Evolutionary conservation across 148 eudicot species (phyloP).

Genomic region (Spergularia bocconei): DNA sequence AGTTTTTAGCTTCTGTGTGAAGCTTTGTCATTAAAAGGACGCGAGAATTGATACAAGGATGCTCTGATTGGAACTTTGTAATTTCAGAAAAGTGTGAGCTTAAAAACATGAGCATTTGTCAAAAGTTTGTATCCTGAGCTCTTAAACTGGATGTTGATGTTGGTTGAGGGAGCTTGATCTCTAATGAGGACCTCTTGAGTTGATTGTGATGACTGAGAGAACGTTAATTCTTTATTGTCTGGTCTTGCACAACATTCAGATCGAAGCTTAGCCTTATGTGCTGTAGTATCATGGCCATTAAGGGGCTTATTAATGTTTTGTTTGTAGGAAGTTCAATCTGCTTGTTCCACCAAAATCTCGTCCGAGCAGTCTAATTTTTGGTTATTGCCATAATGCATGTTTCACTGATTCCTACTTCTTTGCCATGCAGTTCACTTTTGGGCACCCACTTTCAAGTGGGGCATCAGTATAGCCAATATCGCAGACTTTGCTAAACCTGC

Average conservation of each 20-base stretch:
- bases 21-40: background rate
- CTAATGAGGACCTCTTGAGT: background rate
- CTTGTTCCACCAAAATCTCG: background rate
- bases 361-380: background rate
- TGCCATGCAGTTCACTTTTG: constrained; percentile 84
- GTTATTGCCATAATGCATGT: background rate
- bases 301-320: background rate
- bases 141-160: background rate
- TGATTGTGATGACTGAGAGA: background rate
- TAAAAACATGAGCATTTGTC: background rate
- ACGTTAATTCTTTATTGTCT: background rate
- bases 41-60: background rate
- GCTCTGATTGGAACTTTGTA: background rate
- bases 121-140: background rate
- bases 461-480: constrained; percentile 91
- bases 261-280: background rate
- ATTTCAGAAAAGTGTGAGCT: background rate
- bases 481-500: constrained; percentile 83
- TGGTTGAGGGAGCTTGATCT: background rate
- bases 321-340: background rate
- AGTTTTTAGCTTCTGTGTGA: background rate
- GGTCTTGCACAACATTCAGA: background rate
- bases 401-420: constrained; percentile 1
- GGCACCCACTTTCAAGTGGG: constrained; percentile 99
- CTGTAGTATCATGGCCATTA: background rate